Evolutionary conservation across 305 asterid species (phyloP).

Genomic region (Nicotiana rustica): DNA sequence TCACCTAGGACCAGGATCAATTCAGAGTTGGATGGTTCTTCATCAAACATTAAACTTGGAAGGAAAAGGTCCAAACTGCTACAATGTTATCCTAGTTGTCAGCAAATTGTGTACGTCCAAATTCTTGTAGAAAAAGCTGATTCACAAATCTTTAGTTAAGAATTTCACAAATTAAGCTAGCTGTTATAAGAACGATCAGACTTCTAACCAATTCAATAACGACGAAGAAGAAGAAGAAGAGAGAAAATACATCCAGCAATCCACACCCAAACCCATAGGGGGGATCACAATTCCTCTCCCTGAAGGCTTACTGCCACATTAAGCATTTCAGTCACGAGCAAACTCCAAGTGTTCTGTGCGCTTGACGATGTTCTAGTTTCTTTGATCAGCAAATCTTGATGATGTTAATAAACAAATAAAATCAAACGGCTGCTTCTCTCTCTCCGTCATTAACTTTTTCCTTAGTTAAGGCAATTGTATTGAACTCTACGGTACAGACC

Average conservation of each 20-base stretch:
- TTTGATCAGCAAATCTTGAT: background rate
- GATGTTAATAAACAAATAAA: background rate
- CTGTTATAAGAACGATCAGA: background rate
- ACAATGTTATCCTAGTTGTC: too few species aligned
- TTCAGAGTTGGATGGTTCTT: too few species aligned
- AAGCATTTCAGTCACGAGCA: constrained; percentile 19
- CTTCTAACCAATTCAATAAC: background rate
- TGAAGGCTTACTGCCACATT: background rate
- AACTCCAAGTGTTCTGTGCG: background rate
- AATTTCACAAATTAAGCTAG: background rate
- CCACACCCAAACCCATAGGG: background rate
- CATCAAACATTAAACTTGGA: too few species aligned
- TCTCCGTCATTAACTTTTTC: background rate
- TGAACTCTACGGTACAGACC: constrained; percentile 18
- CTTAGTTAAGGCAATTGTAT: background rate
- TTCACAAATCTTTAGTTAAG: background rate
- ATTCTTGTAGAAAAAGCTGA: too few species aligned
- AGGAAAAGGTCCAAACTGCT: too few species aligned
- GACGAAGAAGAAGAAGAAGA: background rate
- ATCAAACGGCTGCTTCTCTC: background rate
- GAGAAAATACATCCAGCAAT: background rate
- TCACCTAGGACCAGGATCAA: too few species aligned
- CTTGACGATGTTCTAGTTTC: background rate
- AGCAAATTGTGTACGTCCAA: too few species aligned
- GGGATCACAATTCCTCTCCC: background rate